Evolutionary conservation across 208 protist genomes (phyloP).

Genomic region (Acanthamoeba divionensis): DNA sequence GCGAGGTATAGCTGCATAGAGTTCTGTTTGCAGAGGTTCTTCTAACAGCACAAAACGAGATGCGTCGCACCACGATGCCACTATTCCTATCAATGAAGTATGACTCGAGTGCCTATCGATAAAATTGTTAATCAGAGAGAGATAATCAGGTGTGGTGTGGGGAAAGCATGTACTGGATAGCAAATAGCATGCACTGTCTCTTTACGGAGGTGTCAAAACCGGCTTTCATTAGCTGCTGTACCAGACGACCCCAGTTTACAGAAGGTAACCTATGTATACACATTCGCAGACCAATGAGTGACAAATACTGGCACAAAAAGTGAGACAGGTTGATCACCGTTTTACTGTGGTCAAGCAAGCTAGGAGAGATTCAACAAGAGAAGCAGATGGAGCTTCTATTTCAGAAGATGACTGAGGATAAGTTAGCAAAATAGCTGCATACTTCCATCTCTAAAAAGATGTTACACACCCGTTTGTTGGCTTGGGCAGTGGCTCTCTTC

Average conservation of each 20-base stretch:
- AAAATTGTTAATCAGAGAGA: background rate
- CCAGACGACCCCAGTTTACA: background rate
- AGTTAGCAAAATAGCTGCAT: too few species aligned
- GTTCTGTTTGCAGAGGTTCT: background rate
- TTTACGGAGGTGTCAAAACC: background rate
- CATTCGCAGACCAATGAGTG: background rate
- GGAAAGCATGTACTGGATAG: background rate
- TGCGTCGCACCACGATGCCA: slow-evolving; percentile 15
- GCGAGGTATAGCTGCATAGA: slow-evolving; percentile 4
- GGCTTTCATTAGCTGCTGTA: slow-evolving; percentile 45
- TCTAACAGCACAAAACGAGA: background rate
- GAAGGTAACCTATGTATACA: background rate
- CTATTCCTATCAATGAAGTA: background rate
- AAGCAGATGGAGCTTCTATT: too few species aligned
- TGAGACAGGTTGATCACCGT: background rate
- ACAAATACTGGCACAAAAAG: too few species aligned
- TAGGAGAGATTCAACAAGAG: background rate
- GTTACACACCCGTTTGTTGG: background rate
- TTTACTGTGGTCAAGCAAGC: background rate
- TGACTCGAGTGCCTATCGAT: background rate
- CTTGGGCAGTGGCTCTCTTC: background rate
- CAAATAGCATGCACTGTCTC: background rate
- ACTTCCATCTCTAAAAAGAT: background rate
- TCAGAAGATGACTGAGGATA: too few species aligned
- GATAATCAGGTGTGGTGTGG: background rate